Evolutionary conservation across 1,139 yeast genomes (phyloP).

Genomic region (Candida sanyaensis): DNA sequence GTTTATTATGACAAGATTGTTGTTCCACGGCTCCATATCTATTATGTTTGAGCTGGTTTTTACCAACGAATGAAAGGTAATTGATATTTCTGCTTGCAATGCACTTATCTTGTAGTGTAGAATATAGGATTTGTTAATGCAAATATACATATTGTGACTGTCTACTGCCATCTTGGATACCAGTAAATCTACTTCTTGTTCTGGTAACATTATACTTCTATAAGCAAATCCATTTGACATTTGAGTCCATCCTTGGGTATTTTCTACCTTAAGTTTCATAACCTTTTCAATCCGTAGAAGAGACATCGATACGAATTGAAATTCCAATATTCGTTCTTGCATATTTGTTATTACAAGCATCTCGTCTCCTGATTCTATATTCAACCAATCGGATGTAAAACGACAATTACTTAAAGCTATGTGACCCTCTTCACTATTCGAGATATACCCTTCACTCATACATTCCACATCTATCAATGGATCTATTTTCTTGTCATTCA

Average conservation of each 20-base stretch:
- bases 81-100: background rate
- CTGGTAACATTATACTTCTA: background rate
- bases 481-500: conserved; percentile 7
- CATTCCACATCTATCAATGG: conserved; percentile 23
- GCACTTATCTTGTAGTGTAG: background rate
- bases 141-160: conserved; percentile 5
- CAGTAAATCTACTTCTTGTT: background rate
- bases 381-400: conserved; percentile 13
- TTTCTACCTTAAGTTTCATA: conserved; percentile 2
- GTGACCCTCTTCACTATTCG: conserved; percentile 6
- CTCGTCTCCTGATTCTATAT: conserved; percentile 14
- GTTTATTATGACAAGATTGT: background rate
- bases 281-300: conserved; percentile 19
- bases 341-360: conserved; percentile 17
- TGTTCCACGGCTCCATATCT: background rate
- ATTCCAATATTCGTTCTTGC: conserved; percentile 14
- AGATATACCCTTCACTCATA: conserved; percentile 18
- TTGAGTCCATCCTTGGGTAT: conserved; percentile 11
- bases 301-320: conserved; percentile 20
- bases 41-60: background rate
- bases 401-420: conserved; percentile 10
- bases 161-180: background rate
- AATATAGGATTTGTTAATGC: conserved; percentile 5
- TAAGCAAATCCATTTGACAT: background rate
- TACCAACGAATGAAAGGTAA: background rate